A percentile compares a stretch with the other conserved stretches of the same genome.
These are phyloP conservation scores for Verticillium dahliae DNA, from an alignment of 2,329 filamentous ascomycete genomes.

Conservation along the genomic window DNA sequence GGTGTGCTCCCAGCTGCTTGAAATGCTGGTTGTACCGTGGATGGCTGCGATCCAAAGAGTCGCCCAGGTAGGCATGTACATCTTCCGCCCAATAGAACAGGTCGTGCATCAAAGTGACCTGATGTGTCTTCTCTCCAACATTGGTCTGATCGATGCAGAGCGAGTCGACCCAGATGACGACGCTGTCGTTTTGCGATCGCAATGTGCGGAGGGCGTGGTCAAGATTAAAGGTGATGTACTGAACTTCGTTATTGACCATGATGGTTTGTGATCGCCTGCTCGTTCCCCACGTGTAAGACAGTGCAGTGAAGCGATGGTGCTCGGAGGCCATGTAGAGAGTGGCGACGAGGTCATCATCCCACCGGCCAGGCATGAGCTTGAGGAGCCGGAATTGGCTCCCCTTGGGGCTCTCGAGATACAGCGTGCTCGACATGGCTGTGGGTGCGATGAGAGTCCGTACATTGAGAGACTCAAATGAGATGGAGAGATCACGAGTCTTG, in stretches of 20 bases:
- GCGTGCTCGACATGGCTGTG: constrained; percentile 2
- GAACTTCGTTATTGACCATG: constrained; percentile 13
- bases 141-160: constrained; percentile 7
- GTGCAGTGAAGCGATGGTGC: constrained; percentile 11
- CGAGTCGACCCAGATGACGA: constrained; percentile 5
- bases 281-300: constrained; percentile 22
- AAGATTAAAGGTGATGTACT: constrained; percentile 18
- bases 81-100: constrained; percentile 2
- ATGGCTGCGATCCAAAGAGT: constrained; percentile 6
- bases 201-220: constrained; percentile 18
- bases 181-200: constrained; percentile 3
- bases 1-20: background rate
- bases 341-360: constrained; percentile 4
- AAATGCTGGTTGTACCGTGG: constrained; percentile 2
- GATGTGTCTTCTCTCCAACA: constrained; percentile 3
- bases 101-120: constrained; percentile 5
- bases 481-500: background rate
- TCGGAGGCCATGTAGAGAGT: constrained; percentile 1
- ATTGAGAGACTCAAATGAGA: background rate
- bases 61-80: constrained; percentile 4
- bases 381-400: constrained; percentile 5
- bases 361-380: constrained; percentile 4
- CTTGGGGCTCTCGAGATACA: background rate
- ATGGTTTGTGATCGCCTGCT: constrained; percentile 10
- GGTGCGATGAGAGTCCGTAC: too few species aligned